These are phyloP conservation scores for Mitragyna speciosa DNA, from an alignment of 257 asterid species.

Conservation along the genomic window DNA sequence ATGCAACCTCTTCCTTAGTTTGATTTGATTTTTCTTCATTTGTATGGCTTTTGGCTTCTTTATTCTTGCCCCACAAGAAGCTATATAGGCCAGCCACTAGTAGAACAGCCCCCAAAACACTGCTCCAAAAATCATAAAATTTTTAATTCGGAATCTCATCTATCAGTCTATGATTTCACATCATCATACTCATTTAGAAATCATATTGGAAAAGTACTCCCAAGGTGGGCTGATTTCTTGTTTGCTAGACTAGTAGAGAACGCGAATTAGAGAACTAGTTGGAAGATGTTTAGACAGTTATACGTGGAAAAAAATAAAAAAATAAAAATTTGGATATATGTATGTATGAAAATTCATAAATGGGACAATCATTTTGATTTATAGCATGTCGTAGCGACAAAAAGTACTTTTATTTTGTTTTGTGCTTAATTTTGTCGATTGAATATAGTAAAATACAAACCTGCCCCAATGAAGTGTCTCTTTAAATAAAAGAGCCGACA, in stretches of 20 bases:
- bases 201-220: no score
- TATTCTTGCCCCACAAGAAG: conserved; percentile 57
- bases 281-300: background rate
- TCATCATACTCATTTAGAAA: background rate
- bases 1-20: conserved; percentile 20
- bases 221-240: no score
- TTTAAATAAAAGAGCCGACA: conserved; percentile 27
- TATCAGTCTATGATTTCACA: background rate
- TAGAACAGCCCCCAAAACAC: conserved; percentile 45
- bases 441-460: conserved; percentile 7
- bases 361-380: background rate
- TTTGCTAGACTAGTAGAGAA: background rate
- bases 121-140: conserved; percentile 10
- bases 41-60: conserved; percentile 21
- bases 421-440: background rate
- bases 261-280: background rate
- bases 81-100: conserved; percentile 50
- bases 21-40: conserved; percentile 12
- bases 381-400: background rate
- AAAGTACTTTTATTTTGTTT: background rate
- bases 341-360: background rate
- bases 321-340: background rate
- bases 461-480: conserved; percentile 33
- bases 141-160: background rate
- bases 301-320: background rate